A percentile compares a stretch with the other conserved stretches of the same genome.
Evolutionary conservation across 768 basidiomycete genomes (phyloP).

Genomic region (Ramaria sp.): DNA sequence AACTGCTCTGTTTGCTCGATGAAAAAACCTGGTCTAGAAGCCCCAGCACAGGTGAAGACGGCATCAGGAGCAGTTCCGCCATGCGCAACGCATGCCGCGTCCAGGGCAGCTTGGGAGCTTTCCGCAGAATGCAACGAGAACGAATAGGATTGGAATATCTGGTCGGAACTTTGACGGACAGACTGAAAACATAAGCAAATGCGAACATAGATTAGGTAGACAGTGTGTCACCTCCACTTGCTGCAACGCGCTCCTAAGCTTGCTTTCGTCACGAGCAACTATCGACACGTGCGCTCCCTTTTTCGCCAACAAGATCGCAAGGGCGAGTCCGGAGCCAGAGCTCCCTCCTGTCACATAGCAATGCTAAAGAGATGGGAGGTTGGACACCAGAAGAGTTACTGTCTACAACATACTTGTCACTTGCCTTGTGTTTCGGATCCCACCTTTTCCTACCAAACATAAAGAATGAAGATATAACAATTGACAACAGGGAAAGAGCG

Average conservation of each 20-base stretch:
- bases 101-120: conserved; percentile 50
- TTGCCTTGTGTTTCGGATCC: conserved; percentile 39
- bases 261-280: conserved; percentile 63
- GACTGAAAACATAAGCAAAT: conserved; percentile 26
- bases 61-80: conserved; percentile 60
- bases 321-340: conserved; percentile 65
- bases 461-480: not conserved
- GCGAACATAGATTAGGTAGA: not conserved
- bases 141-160: conserved; percentile 57
- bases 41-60: conserved; percentile 73
- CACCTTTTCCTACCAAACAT: conserved; percentile 27
- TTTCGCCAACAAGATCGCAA: conserved; percentile 55
- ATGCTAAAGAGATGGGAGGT: conserved; percentile 40
- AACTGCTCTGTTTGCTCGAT: conserved; percentile 56
- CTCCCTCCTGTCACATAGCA: conserved; percentile 81
- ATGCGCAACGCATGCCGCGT: conserved; percentile 43
- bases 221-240: conserved; percentile 45
- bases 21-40: conserved; percentile 59
- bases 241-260: conserved; percentile 47
- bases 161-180: conserved; percentile 40
- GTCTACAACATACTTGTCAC: conserved; percentile 21
- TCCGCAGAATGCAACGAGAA: conserved; percentile 46
- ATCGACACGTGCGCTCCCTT: conserved; percentile 79
- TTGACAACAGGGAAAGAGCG: not conserved
- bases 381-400: conserved; percentile 17